phyloP scores from a whole-genome alignment of 805 yeast genomes.

The Candida ipomoeae region DNA sequence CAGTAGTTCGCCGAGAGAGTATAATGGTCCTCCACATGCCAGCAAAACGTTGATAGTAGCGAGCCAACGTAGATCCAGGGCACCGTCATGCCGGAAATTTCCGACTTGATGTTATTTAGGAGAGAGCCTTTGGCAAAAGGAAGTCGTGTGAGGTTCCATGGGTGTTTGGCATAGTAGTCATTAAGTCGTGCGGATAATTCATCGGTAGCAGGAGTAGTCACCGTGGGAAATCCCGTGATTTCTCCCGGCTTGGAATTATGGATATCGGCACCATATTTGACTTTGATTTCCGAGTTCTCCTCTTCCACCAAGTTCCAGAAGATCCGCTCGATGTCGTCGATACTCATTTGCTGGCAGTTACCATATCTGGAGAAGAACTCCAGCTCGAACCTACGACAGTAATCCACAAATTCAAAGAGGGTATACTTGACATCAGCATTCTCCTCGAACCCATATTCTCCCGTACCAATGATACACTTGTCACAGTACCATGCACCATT shows the following conservation, averaged over 20 bases:
- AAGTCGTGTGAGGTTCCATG: constrained; percentile 71
- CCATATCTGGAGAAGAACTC: constrained; percentile 36
- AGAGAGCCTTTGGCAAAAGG: constrained; percentile 70
- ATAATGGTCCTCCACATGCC: constrained; percentile 96
- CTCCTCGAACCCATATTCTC: constrained; percentile 85
- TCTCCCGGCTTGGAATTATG: constrained; percentile 63
- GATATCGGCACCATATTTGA: constrained; percentile 82
- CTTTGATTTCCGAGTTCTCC: constrained; percentile 48
- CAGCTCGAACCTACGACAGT: constrained; percentile 47
- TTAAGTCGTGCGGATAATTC: constrained; percentile 14
- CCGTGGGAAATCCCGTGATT: constrained; percentile 69
- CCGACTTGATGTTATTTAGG: constrained; percentile 58
- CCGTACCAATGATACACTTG: constrained; percentile 78
- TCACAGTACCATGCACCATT: constrained; percentile 75
- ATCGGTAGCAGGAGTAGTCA: constrained; percentile 9
- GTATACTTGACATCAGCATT: constrained; percentile 48
- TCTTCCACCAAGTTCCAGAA: constrained; percentile 58
- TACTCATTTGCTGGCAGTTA: constrained; percentile 14
- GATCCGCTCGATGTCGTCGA: constrained; percentile 51
- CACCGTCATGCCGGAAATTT: constrained; percentile 87
- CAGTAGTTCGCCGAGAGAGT: constrained; percentile 89
- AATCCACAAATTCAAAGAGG: constrained; percentile 54
- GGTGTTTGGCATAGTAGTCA: constrained; percentile 46
- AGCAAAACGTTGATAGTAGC: constrained; percentile 85
- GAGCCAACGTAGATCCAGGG: constrained; percentile 96